Conservation (phyloP, 768 basidiomycete species). For the Gloeostereum incarnatum region DNA sequence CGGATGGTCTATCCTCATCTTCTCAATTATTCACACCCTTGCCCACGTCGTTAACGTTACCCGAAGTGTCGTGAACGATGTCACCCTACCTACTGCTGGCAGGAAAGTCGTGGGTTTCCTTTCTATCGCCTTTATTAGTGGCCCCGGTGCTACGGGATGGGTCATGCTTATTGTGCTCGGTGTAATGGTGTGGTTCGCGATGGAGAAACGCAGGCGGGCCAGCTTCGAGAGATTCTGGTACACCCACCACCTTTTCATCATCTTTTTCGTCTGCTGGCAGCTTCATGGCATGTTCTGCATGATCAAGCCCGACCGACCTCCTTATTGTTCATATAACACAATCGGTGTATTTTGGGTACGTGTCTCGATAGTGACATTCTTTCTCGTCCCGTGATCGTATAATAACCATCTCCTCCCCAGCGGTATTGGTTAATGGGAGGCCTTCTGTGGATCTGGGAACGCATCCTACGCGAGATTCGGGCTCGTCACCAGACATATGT, state of each 20-base stretch:
- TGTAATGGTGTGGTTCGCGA: slow-evolving; percentile 79
- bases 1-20: slow-evolving; percentile 71
- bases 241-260: slow-evolving; percentile 78
- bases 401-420: slow-evolving; percentile 23
- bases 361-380: slow-evolving; percentile 6
- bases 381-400: slow-evolving; percentile 4
- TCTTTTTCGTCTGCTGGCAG: slow-evolving; percentile 94
- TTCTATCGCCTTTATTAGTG: slow-evolving; percentile 69
- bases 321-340: slow-evolving; percentile 75
- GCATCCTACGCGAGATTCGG: slow-evolving; percentile 86
- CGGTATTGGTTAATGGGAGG: slow-evolving; percentile 89
- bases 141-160: slow-evolving; percentile 82
- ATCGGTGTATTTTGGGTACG: slow-evolving; percentile 95
- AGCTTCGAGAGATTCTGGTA: slow-evolving; percentile 91
- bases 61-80: slow-evolving; percentile 54
- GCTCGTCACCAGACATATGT: slow-evolving; percentile 88
- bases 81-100: no score
- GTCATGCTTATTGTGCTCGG: slow-evolving; percentile 70
- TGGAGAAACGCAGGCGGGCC: slow-evolving; percentile 68
- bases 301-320: slow-evolving; percentile 85
- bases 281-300: slow-evolving; percentile 96
- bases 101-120: slow-evolving; percentile 65
- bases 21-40: slow-evolving; percentile 63
- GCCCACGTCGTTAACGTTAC: slow-evolving; percentile 91
- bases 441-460: slow-evolving; percentile 78